Percentiles rank a stretch among this genome's conserved stretches.
These are phyloP conservation scores for Mayamaea pseudoterrestris DNA, from an alignment of 108 stramenopile species.

Conservation along the genomic window DNA sequence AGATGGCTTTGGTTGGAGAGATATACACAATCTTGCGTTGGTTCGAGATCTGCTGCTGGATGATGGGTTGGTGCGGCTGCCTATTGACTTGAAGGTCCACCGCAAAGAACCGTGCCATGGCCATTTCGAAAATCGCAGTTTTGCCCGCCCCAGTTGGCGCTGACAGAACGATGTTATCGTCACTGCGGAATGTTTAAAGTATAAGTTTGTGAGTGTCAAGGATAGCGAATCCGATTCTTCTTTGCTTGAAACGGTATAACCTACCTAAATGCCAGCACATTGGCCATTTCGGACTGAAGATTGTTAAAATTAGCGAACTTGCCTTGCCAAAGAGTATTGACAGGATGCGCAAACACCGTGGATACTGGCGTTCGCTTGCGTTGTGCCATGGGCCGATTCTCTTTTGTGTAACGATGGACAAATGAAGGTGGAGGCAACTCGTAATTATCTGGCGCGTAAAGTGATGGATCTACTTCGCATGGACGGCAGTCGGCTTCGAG, in stretches of 20 bases:
- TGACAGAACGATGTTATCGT: slow-evolving; percentile 90
- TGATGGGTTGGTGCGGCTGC: background rate
- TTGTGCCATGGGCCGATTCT: slow-evolving; percentile 34
- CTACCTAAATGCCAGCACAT: slow-evolving; percentile 29
- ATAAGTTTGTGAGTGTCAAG: too few species aligned
- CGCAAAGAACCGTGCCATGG: slow-evolving; percentile 70
- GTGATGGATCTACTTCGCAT: slow-evolving; percentile 15
- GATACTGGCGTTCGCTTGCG: slow-evolving; percentile 29
- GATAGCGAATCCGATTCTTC: too few species aligned
- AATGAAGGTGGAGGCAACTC: slow-evolving; percentile 15
- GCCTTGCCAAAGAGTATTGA: slow-evolving; percentile 35
- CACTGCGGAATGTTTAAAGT: too few species aligned
- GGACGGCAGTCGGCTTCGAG: background rate
- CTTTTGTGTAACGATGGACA: slow-evolving; percentile 26
- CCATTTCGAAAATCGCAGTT: slow-evolving; percentile 91
- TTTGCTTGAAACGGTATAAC: too few species aligned
- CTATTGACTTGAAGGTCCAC: slow-evolving; percentile 13
- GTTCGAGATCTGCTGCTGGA: slow-evolving; percentile 23
- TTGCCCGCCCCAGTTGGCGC: slow-evolving; percentile 99
- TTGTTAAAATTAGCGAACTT: slow-evolving; percentile 66
- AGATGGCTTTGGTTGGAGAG: slow-evolving; percentile 91
- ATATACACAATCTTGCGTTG: slow-evolving; percentile 80
- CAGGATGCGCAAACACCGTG: slow-evolving; percentile 34
- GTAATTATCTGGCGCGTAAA: slow-evolving; percentile 18
- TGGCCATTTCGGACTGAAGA: slow-evolving; percentile 62